Evolutionary conservation across 495 filamentous ascomycete species (phyloP).

Genomic region (Aspergillus egyptiacus): DNA sequence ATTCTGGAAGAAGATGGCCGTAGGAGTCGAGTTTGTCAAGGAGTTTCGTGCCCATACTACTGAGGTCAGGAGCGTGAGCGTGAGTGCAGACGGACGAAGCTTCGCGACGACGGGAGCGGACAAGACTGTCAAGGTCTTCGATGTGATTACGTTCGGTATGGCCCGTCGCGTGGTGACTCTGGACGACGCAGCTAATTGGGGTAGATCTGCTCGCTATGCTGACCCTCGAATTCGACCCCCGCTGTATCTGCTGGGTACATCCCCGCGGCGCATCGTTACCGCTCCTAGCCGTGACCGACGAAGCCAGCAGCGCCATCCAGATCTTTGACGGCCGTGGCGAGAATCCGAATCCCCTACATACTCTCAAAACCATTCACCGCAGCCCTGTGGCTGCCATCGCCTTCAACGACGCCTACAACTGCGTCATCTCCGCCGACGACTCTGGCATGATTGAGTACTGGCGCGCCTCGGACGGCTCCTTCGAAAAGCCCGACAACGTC

Average conservation of each 20-base stretch:
- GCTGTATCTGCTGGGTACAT: constrained; percentile 89
- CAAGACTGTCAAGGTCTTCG: constrained; percentile 90
- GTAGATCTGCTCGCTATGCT: constrained; percentile 77
- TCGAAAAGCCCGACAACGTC: constrained; percentile 87
- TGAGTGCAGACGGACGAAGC: constrained; percentile 85
- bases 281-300: constrained; percentile 83
- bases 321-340: constrained; percentile 91
- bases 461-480: constrained; percentile 63
- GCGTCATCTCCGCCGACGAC: constrained; percentile 83
- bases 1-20: constrained; percentile 96
- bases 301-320: constrained; percentile 60
- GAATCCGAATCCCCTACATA: constrained; percentile 64
- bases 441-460: constrained; percentile 97
- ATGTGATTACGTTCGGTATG: constrained; percentile 84
- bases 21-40: constrained; percentile 94
- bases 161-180: too few species aligned
- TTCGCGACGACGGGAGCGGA: constrained; percentile 86
- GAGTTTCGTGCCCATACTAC: constrained; percentile 88
- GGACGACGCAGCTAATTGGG: neutral
- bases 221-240: constrained; percentile 64
- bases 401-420: constrained; percentile 85
- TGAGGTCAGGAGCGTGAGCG: constrained; percentile 74
- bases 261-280: constrained; percentile 80
- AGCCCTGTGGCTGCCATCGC: constrained; percentile 74
- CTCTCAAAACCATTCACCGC: constrained; percentile 67